Conservation (phyloP, 2,329 filamentous ascomycete genomes). For the Beauveria brongniartii region DNA sequence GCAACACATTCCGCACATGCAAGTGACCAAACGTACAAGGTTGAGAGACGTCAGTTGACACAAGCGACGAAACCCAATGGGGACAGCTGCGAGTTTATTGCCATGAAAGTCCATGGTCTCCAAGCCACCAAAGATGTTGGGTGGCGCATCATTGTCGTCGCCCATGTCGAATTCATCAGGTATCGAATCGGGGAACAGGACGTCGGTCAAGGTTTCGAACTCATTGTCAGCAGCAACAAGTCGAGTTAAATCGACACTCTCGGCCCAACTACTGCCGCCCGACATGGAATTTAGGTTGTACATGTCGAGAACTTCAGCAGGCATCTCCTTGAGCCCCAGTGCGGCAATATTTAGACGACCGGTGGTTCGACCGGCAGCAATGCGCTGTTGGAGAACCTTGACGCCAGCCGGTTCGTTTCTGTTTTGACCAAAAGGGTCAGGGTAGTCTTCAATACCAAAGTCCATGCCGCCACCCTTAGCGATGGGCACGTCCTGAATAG, state of each 20-base stretch:
- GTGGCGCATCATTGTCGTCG: constrained; percentile 57
- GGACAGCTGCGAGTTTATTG: constrained; percentile 66
- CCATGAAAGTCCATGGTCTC: constrained; percentile 81
- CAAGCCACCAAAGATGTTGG: constrained; percentile 72
- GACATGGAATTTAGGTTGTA: constrained; percentile 67
- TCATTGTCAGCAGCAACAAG: constrained; percentile 89
- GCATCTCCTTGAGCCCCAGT: constrained; percentile 70
- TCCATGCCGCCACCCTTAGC: constrained; percentile 35
- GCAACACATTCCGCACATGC: background rate
- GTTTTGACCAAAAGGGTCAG: constrained; percentile 64
- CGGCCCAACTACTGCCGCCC: constrained; percentile 70
- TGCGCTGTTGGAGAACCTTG: constrained; percentile 64
- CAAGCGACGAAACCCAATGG: constrained; percentile 66
- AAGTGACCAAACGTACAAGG: constrained; percentile 29
- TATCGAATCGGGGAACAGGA: constrained; percentile 67
- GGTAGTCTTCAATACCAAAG: constrained; percentile 42
- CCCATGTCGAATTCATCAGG: constrained; percentile 40
- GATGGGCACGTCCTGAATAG: constrained; percentile 27
- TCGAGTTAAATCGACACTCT: constrained; percentile 78
- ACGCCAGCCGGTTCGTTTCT: constrained; percentile 49
- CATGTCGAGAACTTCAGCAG: constrained; percentile 79
- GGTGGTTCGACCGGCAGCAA: constrained; percentile 64
- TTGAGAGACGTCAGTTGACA: constrained; percentile 73
- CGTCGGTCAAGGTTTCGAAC: constrained; percentile 62
- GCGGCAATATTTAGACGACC: constrained; percentile 85